Conservation (phyloP, 768 basidiomycete genomes). For the Phaeotremella fagi region DNA sequence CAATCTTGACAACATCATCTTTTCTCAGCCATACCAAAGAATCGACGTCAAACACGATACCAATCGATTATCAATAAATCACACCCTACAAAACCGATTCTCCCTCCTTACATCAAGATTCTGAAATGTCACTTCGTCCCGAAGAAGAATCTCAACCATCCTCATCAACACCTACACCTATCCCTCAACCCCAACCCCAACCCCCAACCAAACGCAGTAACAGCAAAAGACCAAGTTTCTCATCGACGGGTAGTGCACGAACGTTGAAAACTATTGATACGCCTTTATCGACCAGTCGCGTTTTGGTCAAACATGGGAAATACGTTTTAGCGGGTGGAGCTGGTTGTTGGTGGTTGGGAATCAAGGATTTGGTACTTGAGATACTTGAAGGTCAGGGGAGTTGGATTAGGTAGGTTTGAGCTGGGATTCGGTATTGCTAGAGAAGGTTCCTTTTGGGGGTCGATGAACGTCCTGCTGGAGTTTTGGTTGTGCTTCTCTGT, state of each 20-base stretch:
- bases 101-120: neutral
- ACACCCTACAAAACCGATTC: no score
- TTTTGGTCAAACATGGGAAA: constrained; percentile 41
- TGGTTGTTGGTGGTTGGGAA: constrained; percentile 37
- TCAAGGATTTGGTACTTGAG: constrained; percentile 6
- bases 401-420: constrained; percentile 20
- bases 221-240: neutral
- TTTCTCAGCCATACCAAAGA: no score
- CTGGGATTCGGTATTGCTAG: no score
- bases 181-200: neutral
- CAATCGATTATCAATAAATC: neutral
- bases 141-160: neutral
- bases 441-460: no score
- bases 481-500: no score
- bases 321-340: constrained; percentile 31
- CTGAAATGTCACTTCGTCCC: neutral
- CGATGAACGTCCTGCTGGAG: no score
- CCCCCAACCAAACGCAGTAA: no score
- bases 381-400: constrained; percentile 13
- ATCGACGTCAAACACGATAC: neutral
- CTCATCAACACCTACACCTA: constrained; percentile 6
- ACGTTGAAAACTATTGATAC: neutral
- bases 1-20: no score
- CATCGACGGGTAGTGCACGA: neutral
- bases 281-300: neutral